Base-by-base conservation (phyloP, 352 stramenopile genomes). In the Phytopythium oedochilum region DNA sequence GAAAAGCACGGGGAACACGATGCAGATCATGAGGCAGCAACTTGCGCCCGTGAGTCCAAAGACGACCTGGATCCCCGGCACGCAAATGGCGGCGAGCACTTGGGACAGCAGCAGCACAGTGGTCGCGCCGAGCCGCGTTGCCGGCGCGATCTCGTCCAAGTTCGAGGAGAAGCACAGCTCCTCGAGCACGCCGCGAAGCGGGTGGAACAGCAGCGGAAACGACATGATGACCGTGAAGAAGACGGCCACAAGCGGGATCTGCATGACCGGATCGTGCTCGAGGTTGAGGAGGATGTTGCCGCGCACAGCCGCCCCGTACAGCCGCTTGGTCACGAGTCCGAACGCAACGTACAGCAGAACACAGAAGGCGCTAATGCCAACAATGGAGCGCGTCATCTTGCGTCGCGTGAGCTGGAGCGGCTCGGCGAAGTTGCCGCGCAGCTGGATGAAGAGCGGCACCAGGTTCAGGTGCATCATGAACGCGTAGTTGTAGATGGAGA, bases 381-480 rank as follows among this genome's bases (percentile, higher is more conserved):
- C 56, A 48, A 93, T 86, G 40, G 67, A 78, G 43, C 51, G 57
- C 39, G 65, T 77, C 77, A 88, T 87, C 53, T 82, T 84, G 36
- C 55, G 64, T 3, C 60, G 48, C 15, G 76, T 82, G 22, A 60
- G 61, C 26, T 71, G 59, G 25, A 88, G 58, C 20, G 75, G 70
- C 53, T 89, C 75, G 2, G 65, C 67, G 32, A 80, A 86, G 50
- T 63, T 81, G 32, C 76, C 76, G 7, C 80, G 80, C 20, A 88
- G 57, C 48, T 88, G 73, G 44, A 86, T 78, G 56, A 89, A 91
- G 15, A 91, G 64, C 62, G 83, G 80, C 22, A 91, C 57, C 17
- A 93, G 60, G 58, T 93, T 93, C 55, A 93, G 54, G 25, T 93
- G 83, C 74, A 89, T 86, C 78, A 91, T 89, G 63, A 91, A 93